These are phyloP conservation scores for Aspergillus steynii DNA, from an alignment of 495 filamentous ascomycete species.

Conservation along the genomic window DNA sequence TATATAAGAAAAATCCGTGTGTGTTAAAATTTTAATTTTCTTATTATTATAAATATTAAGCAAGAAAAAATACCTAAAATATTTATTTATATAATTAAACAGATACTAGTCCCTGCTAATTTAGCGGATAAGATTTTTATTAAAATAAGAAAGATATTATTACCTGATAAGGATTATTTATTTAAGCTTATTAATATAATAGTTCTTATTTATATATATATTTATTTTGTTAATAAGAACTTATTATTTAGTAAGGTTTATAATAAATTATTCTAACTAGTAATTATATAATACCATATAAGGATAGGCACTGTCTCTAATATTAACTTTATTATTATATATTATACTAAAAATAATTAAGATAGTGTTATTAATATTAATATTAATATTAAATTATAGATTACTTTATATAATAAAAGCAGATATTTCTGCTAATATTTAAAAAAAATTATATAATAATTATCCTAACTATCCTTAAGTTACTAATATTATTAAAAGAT, in stretches of 20 bases:
- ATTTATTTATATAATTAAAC: neutral
- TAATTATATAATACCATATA: too few species aligned
- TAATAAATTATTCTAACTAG: too few species aligned
- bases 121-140: neutral
- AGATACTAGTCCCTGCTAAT: neutral
- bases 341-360: too few species aligned
- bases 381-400: slow-evolving; percentile 1
- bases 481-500: too few species aligned
- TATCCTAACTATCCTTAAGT: too few species aligned
- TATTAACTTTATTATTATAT: too few species aligned
- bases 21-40: neutral
- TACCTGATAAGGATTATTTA: neutral
- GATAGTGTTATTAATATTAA: neutral
- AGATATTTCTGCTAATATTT: too few species aligned
- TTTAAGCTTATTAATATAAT: too few species aligned
- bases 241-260: neutral
- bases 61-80: neutral
- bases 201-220: neutral
- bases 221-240: neutral
- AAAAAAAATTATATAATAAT: too few species aligned
- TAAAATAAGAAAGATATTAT: neutral
- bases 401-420: too few species aligned
- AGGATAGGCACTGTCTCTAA: too few species aligned
- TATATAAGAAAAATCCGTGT: too few species aligned
- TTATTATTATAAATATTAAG: neutral